Evolutionary conservation across 306 rosid species (phyloP).

Genomic region (Quercus glauca): DNA sequence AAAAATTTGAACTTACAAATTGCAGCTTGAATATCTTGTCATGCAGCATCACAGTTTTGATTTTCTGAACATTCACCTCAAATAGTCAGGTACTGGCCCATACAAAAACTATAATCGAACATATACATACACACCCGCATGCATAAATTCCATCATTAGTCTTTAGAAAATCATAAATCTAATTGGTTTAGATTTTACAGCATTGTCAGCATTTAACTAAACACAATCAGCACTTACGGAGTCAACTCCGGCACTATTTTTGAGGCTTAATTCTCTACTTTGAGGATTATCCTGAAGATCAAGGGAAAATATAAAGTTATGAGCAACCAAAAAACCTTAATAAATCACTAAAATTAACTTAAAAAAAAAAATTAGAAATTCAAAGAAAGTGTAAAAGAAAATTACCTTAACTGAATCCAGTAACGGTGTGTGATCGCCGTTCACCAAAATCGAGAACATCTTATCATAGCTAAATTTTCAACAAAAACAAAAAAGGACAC

Average conservation of each 20-base stretch:
- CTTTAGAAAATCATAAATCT: no score
- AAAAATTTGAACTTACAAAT: no score
- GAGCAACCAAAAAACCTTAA: slow-evolving; percentile 2
- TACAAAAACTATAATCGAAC: not conserved
- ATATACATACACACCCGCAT: not conserved
- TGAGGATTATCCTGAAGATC: slow-evolving; percentile 71
- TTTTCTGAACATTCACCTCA: no score
- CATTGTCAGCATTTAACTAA: no score
- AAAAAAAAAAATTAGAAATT: not conserved
- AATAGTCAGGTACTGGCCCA: not conserved
- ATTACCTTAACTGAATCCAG: slow-evolving; percentile 77
- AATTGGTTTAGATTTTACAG: no score
- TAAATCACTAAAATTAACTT: not conserved
- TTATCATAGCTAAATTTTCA: slow-evolving; percentile 35
- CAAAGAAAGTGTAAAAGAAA: not conserved
- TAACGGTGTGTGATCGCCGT: slow-evolving; percentile 83
- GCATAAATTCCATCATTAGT: no score
- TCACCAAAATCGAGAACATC: slow-evolving; percentile 68
- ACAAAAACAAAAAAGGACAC: not conserved
- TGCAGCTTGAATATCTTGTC: no score
- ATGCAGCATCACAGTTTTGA: no score
- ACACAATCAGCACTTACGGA: no score
- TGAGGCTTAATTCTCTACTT: slow-evolving; percentile 30
- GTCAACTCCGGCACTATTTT: no score
- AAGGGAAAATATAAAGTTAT: no score